Percentiles rank a stretch among this genome's conserved stretches.
Evolutionary conservation across 2,329 filamentous ascomycete genomes (phyloP).

Genomic region (Incumbomyces delicatus): DNA sequence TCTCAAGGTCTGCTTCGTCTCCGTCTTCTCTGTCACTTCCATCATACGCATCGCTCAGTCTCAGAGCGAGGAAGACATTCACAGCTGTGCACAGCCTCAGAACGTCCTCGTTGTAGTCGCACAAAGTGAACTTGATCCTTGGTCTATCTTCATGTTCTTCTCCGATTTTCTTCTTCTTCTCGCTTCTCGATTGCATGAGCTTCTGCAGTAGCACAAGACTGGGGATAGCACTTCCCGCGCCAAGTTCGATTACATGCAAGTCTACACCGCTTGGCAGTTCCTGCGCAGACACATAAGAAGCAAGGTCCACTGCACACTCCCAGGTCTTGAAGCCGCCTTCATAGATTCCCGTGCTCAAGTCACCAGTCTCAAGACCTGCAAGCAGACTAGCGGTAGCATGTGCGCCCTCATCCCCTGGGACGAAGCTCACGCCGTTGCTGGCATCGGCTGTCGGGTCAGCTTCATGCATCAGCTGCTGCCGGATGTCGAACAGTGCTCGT

Average conservation of each 20-base stretch:
- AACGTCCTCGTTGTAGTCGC: conserved; percentile 54
- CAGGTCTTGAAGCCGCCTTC: conserved; percentile 61
- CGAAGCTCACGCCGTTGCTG: background rate
- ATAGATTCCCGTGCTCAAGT: conserved; percentile 49
- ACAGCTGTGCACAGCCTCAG: conserved; percentile 52
- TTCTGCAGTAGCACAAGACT: conserved; percentile 46
- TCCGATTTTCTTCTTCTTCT: conserved; percentile 1
- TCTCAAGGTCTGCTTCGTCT: conserved; percentile 29
- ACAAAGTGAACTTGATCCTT: conserved; percentile 44
- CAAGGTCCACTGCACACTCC: conserved; percentile 56
- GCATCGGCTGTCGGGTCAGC: conserved; percentile 27
- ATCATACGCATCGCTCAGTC: conserved; percentile 14
- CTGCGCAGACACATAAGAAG: conserved; percentile 23
- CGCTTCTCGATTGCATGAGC: conserved; percentile 25
- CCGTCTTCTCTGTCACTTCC: conserved; percentile 9
- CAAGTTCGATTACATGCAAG: conserved; percentile 42
- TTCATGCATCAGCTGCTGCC: conserved; percentile 55
- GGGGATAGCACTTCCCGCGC: conserved; percentile 55
- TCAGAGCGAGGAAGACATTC: conserved; percentile 51
- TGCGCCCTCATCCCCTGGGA: too few relatives aligned
- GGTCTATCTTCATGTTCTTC: too few relatives aligned
- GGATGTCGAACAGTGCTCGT: conserved; percentile 54
- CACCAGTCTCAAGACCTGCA: conserved; percentile 42
- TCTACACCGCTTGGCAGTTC: conserved; percentile 23
- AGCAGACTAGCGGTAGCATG: conserved; percentile 33